Percentiles rank a stretch among this genome's conserved stretches.
These are phyloP conservation scores for Lachancea sp. DNA, from an alignment of 805 yeast species.

Conservation along the genomic window DNA sequence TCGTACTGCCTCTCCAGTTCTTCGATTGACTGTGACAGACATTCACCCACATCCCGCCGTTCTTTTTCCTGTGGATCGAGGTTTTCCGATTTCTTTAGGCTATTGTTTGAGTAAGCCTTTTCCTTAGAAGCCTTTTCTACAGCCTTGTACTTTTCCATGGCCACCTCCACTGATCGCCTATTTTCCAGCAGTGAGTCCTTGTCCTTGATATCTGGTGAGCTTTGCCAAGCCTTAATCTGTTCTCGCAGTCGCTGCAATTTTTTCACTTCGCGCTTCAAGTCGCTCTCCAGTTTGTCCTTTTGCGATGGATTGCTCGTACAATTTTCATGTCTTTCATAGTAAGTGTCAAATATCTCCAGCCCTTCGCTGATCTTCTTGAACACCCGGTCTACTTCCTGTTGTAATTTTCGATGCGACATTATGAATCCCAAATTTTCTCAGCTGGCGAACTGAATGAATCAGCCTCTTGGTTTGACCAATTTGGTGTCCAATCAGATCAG, in stretches of 20 bases:
- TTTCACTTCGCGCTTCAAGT: slow-evolving; percentile 90
- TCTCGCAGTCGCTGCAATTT: slow-evolving; percentile 89
- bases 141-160: slow-evolving; percentile 95
- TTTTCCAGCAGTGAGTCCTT: slow-evolving; percentile 79
- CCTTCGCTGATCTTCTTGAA: slow-evolving; percentile 86
- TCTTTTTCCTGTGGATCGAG: slow-evolving; percentile 77
- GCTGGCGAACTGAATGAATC: background rate
- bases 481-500: background rate
- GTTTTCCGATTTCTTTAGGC: slow-evolving; percentile 59
- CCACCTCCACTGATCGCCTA: slow-evolving; percentile 58
- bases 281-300: slow-evolving; percentile 88
- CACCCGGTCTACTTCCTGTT: slow-evolving; percentile 84
- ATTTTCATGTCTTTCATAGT: slow-evolving; percentile 76
- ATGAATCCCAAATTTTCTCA: background rate
- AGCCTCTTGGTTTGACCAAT: background rate
- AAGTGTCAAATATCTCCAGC: slow-evolving; percentile 71
- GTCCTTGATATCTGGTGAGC: slow-evolving; percentile 85
- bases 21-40: slow-evolving; percentile 63
- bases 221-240: slow-evolving; percentile 92
- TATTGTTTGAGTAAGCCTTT: slow-evolving; percentile 90
- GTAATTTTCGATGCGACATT: slow-evolving; percentile 44
- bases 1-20: slow-evolving; percentile 80
- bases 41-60: slow-evolving; percentile 64
- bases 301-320: slow-evolving; percentile 76
- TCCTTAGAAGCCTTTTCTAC: slow-evolving; percentile 91